Percentiles rank a stretch among this genome's conserved stretches.
phyloP scores from a whole-genome alignment of 1,284 basidiomycete species.

The Puccinia brachypodii region DNA sequence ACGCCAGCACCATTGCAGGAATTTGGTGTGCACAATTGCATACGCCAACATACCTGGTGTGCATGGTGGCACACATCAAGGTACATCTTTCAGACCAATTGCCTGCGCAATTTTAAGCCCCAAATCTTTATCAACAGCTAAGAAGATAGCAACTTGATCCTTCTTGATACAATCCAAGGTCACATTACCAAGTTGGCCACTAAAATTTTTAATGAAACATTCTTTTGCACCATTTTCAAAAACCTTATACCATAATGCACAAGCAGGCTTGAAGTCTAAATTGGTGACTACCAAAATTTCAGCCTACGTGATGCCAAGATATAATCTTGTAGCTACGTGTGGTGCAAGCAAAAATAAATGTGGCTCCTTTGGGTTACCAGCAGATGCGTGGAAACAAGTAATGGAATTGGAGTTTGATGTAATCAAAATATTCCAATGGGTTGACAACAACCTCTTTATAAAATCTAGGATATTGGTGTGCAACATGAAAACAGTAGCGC shows the following conservation, averaged over 20 bases:
- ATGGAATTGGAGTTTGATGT: neutral
- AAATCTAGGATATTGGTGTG: no score
- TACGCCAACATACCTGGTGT: no score
- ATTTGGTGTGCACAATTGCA: no score
- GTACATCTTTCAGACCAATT: constrained; percentile 64
- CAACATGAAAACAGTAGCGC: neutral
- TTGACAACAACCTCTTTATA: neutral
- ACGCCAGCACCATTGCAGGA: no score
- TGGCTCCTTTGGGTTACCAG: neutral
- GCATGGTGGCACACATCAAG: no score
- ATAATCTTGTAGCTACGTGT: no score
- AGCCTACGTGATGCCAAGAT: no score
- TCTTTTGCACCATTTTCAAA: constrained; percentile 69
- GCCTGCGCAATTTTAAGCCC: constrained; percentile 73
- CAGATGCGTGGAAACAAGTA: neutral
- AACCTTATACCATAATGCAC: constrained; percentile 74
- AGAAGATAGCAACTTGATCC: constrained; percentile 71
- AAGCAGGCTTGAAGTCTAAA: constrained; percentile 88
- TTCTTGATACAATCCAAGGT: constrained; percentile 54
- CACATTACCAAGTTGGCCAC: constrained; percentile 69
- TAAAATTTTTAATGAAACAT: constrained; percentile 74
- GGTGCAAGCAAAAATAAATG: no score
- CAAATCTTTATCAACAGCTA: constrained; percentile 70
- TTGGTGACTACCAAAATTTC: no score
- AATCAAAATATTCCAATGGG: neutral